These are phyloP conservation scores for Tulasnella sp. DNA, from an alignment of 768 basidiomycete genomes.

Conservation along the genomic window DNA sequence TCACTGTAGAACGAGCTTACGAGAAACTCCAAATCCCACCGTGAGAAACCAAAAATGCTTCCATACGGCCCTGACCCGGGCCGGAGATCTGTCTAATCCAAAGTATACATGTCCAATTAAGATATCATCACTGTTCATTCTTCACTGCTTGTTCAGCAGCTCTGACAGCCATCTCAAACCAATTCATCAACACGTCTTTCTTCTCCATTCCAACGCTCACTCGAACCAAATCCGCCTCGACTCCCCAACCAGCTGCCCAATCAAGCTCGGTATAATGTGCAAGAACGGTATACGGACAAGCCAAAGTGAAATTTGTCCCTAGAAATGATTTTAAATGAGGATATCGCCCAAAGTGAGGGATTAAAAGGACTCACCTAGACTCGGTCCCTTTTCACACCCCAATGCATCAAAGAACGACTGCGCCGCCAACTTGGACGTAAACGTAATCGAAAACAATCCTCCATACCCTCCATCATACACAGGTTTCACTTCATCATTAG, in stretches of 20 bases:
- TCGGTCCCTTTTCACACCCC: conserved; percentile 77
- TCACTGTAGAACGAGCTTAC: too few relatives aligned
- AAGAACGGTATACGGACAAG: conserved; percentile 84
- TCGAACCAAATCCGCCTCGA: conserved; percentile 71
- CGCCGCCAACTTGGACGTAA: conserved; percentile 54
- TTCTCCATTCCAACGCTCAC: conserved; percentile 90
- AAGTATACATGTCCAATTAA: too few relatives aligned
- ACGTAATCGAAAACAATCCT: conserved; percentile 77
- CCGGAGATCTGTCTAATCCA: too few relatives aligned
- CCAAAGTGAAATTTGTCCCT: conserved; percentile 93
- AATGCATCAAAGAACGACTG: conserved; percentile 75
- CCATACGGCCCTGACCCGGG: too few relatives aligned
- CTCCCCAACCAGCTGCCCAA: conserved; percentile 81
- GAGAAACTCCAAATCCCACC: too few relatives aligned
- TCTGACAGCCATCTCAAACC: conserved; percentile 50
- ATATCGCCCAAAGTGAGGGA: conserved; percentile 9
- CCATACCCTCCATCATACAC: conserved; percentile 52
- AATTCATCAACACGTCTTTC: conserved; percentile 37
- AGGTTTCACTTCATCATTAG: background rate
- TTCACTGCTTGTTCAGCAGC: conserved; percentile 48
- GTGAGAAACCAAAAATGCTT: too few relatives aligned
- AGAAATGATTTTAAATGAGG: conserved; percentile 19
- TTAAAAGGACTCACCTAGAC: conserved; percentile 29
- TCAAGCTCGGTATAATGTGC: conserved; percentile 83
- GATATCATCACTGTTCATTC: too few relatives aligned